Percentiles rank a stretch among this genome's conserved stretches.
These are phyloP conservation scores for Nicotiana undulata DNA, from an alignment of 257 asterid genomes.

Conservation along the genomic window DNA sequence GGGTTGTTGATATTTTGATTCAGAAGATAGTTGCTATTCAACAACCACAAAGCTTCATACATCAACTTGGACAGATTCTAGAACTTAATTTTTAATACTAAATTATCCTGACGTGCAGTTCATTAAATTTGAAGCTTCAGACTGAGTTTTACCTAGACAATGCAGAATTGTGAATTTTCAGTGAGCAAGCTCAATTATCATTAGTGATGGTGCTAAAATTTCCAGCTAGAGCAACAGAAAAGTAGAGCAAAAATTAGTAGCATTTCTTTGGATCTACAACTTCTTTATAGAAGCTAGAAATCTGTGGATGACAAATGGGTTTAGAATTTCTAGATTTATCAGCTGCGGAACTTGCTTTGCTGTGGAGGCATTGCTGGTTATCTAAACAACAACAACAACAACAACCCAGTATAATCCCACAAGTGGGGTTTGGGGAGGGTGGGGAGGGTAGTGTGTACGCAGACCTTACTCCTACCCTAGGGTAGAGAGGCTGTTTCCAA, in stretches of 20 bases:
- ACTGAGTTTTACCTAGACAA: neutral
- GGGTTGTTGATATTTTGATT: neutral
- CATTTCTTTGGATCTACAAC: neutral
- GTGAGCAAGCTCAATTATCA: neutral
- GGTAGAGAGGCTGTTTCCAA: too few species aligned
- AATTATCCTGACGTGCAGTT: neutral
- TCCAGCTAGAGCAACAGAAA: neutral
- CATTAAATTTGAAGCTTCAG: neutral
- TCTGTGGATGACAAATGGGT: neutral
- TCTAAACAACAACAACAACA: too few species aligned
- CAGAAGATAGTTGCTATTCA: neutral
- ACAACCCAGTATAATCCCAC: too few species aligned
- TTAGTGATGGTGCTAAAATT: neutral
- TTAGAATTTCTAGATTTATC: neutral
- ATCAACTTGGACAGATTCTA: neutral
- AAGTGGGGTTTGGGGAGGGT: too few species aligned
- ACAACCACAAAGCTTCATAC: neutral
- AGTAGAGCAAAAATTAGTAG: neutral
- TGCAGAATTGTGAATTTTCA: neutral
- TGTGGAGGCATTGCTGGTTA: neutral
- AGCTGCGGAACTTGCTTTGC: neutral
- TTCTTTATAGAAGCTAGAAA: neutral
- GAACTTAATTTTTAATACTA: neutral
- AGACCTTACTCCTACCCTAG: too few species aligned
- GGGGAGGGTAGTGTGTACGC: too few species aligned